These are phyloP conservation scores for Boletus rubescentipes DNA, from an alignment of 768 basidiomycete genomes.

Conservation along the genomic window DNA sequence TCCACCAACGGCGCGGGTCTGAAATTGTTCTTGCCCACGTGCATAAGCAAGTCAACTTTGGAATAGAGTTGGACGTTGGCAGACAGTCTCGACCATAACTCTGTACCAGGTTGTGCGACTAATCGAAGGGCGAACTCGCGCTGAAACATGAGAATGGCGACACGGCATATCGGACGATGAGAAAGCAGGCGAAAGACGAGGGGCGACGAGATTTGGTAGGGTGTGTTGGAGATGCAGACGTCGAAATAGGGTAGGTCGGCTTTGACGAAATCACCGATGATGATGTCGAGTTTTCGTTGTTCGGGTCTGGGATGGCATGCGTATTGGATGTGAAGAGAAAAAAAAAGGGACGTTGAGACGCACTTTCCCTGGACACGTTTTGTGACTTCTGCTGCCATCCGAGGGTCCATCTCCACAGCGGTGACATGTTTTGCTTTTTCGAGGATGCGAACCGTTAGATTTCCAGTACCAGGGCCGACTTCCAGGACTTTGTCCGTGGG, in stretches of 20 bases:
- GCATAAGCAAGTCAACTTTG: slow-evolving; percentile 94
- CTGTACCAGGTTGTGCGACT: slow-evolving; percentile 78
- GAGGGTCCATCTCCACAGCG: slow-evolving; percentile 96
- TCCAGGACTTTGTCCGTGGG: slow-evolving; percentile 96
- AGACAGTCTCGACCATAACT: slow-evolving; percentile 90
- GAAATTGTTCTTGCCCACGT: slow-evolving; percentile 97
- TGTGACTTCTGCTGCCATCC: slow-evolving; percentile 97
- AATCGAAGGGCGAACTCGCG: slow-evolving; percentile 95
- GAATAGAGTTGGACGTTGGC: slow-evolving; percentile 98
- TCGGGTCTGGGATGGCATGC: slow-evolving; percentile 62
- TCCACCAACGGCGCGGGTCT: slow-evolving; percentile 95
- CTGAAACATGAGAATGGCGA: slow-evolving; percentile 99
- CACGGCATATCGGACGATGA: slow-evolving; percentile 90
- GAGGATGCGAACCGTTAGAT: slow-evolving; percentile 89
- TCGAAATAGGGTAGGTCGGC: slow-evolving; percentile 98
- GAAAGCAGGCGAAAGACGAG: slow-evolving; percentile 96
- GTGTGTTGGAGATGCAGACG: slow-evolving; percentile 98
- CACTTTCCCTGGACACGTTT: slow-evolving; percentile 98
- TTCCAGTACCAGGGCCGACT: slow-evolving; percentile 97
- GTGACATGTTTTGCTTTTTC: slow-evolving; percentile 92
- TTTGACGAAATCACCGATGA: slow-evolving; percentile 98
- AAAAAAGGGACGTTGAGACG: slow-evolving; percentile 38
- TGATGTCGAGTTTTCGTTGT: slow-evolving; percentile 90
- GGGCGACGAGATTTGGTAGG: slow-evolving; percentile 98
- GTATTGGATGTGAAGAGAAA: neutral